phyloP scores from a whole-genome alignment of 192 early-diverging fungal genomes.

The Dissophora ornata region DNA sequence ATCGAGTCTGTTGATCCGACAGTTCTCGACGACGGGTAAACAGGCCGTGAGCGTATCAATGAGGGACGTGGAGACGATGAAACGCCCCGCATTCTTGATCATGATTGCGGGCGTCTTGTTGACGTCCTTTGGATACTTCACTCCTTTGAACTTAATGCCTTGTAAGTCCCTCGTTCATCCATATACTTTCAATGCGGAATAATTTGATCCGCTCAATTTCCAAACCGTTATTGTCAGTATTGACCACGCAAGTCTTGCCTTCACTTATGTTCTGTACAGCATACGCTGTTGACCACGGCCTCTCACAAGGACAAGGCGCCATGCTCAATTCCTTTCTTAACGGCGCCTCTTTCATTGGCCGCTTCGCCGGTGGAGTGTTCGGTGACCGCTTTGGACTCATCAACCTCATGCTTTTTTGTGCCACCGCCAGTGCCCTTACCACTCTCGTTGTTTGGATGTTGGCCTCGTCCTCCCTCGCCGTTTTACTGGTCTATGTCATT shows the following conservation, averaged over 20 bases:
- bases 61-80: slow-evolving; percentile 53
- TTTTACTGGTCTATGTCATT: slow-evolving; percentile 56
- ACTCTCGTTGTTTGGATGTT: slow-evolving; percentile 60
- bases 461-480: slow-evolving; percentile 51
- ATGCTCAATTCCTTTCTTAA: slow-evolving; percentile 57
- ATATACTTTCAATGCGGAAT: too few relatives aligned
- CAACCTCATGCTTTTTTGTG: slow-evolving; percentile 53
- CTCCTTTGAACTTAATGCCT: slow-evolving; percentile 28
- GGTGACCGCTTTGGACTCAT: slow-evolving; percentile 60
- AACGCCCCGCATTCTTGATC: slow-evolving; percentile 53
- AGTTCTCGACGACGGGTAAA: slow-evolving; percentile 25
- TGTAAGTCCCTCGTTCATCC: slow-evolving; percentile 26
- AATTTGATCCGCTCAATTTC: slow-evolving; percentile 16
- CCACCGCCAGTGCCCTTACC: slow-evolving; percentile 54
- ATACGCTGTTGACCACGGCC: slow-evolving; percentile 41
- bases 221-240: too few relatives aligned
- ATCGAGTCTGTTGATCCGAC: slow-evolving; percentile 52
- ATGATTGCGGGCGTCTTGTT: slow-evolving; percentile 53
- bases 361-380: slow-evolving; percentile 58
- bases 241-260: too few relatives aligned
- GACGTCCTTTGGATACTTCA: slow-evolving; percentile 61
- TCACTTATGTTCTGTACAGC: slow-evolving; percentile 21
- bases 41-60: slow-evolving; percentile 40
- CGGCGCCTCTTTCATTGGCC: slow-evolving; percentile 60
- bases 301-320: slow-evolving; percentile 36